phyloP scores from a whole-genome alignment of 202 grass and related monocot genomes.

The Sporobolus alterniflorus region DNA sequence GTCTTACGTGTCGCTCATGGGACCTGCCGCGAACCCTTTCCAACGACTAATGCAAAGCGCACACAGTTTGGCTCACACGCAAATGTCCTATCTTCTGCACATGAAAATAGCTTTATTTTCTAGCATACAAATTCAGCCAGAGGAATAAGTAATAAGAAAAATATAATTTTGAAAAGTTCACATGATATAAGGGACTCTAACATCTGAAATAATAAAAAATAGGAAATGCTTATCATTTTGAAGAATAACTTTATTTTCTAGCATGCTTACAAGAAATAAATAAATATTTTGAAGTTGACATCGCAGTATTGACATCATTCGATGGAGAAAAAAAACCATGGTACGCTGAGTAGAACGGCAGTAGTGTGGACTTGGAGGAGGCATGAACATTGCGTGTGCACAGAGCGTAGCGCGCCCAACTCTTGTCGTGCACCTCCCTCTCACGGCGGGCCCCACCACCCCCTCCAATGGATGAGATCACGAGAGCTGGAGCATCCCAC shows the following conservation, averaged over 20 bases:
- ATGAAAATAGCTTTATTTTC: no score
- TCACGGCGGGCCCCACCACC: neutral
- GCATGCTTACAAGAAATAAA: neutral
- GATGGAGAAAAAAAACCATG: no score
- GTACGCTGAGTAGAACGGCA: no score
- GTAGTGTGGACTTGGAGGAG: no score
- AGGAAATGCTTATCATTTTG: no score
- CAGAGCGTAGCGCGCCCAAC: conserved; percentile 2
- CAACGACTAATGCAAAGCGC: neutral
- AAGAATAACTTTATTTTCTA: no score
- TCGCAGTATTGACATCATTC: neutral
- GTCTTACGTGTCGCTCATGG: neutral
- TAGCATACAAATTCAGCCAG: neutral
- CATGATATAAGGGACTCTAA: no score
- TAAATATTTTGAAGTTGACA: neutral
- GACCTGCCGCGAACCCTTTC: neutral
- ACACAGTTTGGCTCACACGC: neutral
- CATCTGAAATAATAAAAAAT: no score
- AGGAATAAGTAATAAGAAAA: neutral
- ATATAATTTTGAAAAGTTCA: no score
- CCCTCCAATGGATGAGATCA: neutral
- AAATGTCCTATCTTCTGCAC: no score
- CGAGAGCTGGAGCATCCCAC: neutral
- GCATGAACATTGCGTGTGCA: neutral
- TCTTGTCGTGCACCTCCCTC: neutral